phyloP scores from a whole-genome alignment of 495 filamentous ascomycete genomes.

The Parathielavia appendiculata region DNA sequence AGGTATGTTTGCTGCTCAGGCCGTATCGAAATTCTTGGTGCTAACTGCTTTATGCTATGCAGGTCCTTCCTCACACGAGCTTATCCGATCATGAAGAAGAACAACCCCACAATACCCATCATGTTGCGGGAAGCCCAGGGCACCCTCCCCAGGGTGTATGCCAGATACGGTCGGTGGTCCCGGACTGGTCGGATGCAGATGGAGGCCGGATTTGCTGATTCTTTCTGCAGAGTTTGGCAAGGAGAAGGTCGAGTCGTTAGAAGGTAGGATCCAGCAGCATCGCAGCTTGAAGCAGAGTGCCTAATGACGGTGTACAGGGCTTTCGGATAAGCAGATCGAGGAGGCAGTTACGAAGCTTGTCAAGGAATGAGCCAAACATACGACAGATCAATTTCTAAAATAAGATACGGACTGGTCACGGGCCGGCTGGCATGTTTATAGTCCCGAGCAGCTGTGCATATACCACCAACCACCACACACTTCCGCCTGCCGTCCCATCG shows the following conservation, averaged over 20 bases:
- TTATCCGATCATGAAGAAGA: slow-evolving; percentile 99
- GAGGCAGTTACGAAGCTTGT: slow-evolving; percentile 77
- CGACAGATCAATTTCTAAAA: background rate
- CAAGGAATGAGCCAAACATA: slow-evolving; percentile 42
- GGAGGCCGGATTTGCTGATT: background rate
- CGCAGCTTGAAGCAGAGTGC: background rate
- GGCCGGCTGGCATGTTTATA: slow-evolving; percentile 9
- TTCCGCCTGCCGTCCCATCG: background rate
- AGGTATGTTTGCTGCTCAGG: slow-evolving; percentile 51
- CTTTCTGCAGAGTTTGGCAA: slow-evolving; percentile 65
- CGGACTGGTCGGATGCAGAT: background rate
- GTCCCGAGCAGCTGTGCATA: slow-evolving; percentile 15
- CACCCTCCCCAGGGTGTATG: slow-evolving; percentile 77
- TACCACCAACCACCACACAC: background rate
- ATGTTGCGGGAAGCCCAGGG: slow-evolving; percentile 85
- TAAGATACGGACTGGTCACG: background rate
- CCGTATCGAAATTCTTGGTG: background rate
- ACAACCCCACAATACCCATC: slow-evolving; percentile 92
- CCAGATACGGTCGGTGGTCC: slow-evolving; percentile 74
- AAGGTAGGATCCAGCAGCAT: slow-evolving; percentile 47
- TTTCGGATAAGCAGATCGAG: slow-evolving; percentile 90
- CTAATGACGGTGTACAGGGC: slow-evolving; percentile 47
- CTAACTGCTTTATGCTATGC: slow-evolving; percentile 13
- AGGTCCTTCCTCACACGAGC: slow-evolving; percentile 87
- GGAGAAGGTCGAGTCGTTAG: slow-evolving; percentile 79